Evolutionary conservation across 441 rosid species (phyloP).

Genomic region (Geranium incanum): DNA sequence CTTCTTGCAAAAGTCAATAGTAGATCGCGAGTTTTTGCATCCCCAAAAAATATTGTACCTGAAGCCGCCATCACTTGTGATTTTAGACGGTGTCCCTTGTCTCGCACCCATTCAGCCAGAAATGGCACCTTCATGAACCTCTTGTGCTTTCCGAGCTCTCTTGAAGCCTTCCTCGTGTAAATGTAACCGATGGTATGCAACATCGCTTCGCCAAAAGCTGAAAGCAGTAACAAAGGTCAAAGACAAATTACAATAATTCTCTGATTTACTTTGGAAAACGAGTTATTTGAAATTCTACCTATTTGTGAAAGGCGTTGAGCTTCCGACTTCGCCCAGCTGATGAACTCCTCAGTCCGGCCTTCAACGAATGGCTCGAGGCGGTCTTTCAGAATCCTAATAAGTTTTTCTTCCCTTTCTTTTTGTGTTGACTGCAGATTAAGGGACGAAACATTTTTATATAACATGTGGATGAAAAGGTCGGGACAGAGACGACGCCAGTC

Average conservation of each 20-base stretch:
- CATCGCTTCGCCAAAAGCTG: constrained; percentile 98
- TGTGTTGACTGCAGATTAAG: constrained; percentile 36
- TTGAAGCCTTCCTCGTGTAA: constrained; percentile 81
- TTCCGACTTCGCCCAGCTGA: constrained; percentile 69
- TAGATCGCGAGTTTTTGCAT: no score
- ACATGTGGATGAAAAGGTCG: constrained; percentile 9
- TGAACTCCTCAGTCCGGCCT: constrained; percentile 52
- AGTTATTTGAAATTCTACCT: constrained; percentile 32
- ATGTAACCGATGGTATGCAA: constrained; percentile 87
- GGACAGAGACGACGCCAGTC: neutral
- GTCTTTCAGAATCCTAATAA: constrained; percentile 47
- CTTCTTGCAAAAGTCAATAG: no score
- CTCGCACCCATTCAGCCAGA: constrained; percentile 93
- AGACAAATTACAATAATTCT: no score
- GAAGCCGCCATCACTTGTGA: constrained; percentile 97
- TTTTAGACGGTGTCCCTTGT: constrained; percentile 79
- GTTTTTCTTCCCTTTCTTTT: constrained; percentile 63
- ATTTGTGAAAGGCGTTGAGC: constrained; percentile 65
- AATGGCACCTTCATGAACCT: constrained; percentile 83
- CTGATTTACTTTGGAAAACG: no score
- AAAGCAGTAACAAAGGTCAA: neutral
- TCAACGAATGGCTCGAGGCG: constrained; percentile 67
- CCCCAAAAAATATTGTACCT: constrained; percentile 32
- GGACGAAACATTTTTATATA: neutral
- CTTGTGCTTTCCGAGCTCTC: constrained; percentile 79